phyloP scores from a whole-genome alignment of 257 asterid species.

The Przewalskia tangutica region DNA sequence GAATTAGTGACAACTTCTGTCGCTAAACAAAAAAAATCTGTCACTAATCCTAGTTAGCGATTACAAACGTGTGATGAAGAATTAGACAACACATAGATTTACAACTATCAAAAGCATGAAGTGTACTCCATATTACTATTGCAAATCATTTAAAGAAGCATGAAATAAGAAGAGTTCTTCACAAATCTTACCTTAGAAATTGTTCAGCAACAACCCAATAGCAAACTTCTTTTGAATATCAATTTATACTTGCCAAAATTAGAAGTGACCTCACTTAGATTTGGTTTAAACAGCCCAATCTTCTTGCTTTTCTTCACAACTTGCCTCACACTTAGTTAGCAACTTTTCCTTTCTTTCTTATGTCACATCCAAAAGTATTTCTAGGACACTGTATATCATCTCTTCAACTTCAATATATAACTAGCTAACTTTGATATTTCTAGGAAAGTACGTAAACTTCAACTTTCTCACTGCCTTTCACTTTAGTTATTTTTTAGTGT shows the following conservation, averaged over 20 bases:
- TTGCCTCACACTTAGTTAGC: background rate
- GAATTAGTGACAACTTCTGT: background rate
- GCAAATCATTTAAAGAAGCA: background rate
- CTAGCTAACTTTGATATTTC: constrained; percentile 4
- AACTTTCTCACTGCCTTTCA: background rate
- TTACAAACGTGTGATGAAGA: background rate
- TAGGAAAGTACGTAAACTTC: background rate
- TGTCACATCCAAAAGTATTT: background rate
- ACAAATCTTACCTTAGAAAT: background rate
- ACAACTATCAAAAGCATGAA: background rate
- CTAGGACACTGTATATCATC: background rate
- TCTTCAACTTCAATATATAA: background rate
- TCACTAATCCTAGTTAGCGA: background rate
- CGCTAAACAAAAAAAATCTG: background rate
- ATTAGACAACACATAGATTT: background rate
- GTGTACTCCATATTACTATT: too few species aligned
- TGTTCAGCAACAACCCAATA: background rate
- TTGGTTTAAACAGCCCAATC: background rate
- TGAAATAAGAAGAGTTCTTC: background rate
- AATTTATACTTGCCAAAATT: background rate
- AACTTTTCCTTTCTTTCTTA: background rate
- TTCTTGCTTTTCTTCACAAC: background rate
- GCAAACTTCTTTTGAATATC: background rate
- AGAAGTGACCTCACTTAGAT: background rate
- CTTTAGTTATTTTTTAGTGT: background rate